Evolutionary conservation across 495 filamentous ascomycete genomes (phyloP), one percentile per base, ranked within the genome.

Genomic region (Trichoderma virens): DNA sequence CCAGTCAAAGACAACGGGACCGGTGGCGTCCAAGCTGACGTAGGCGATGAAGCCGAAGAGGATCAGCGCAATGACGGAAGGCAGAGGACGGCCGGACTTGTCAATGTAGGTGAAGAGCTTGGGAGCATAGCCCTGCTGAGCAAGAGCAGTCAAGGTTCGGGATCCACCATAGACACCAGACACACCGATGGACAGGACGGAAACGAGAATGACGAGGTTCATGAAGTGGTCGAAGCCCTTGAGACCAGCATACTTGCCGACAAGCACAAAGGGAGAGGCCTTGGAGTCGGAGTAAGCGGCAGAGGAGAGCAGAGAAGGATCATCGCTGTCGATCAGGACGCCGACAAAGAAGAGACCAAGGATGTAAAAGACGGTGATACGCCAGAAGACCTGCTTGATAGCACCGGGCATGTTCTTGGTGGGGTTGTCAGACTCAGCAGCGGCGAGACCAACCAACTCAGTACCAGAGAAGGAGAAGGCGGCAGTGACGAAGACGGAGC

Each of bases 371-470:
- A 83, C 70, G 39, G 80, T 81, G 67, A 83, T 89, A 70, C 88
- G 86, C 87, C 87, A 90, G 71, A 90, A 90, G 41, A 90, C 84
- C 71, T 90, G 87, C 75, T 89, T 89, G 68, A 84, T 84, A 25
- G 88, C 88, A 31, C 82, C 81, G 14, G 88, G 88, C 4, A 90
- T 74, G 1, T 84, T 72, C 72, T 85, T 86, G 67, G 80, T 75
- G 3, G 89, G 88, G 72, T 90, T 88, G 1, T 72, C 68, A 8
- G 88, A 75, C 73, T 92, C 88, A 28, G 88, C 87, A 20, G 88
- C 89, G 60, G 88, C 87, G 28, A 92, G 80, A 74, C 88, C 89
- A 63, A 86, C 83, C 61, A 92, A 72, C 68, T 92, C 89, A 5
- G 88, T 90, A 31, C 89, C 89, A 64, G 79, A 80, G 75, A 88